A percentile compares a stretch with the other conserved stretches of the same genome.
Conservation (phyloP, 225 moss, liverwort and hornwort genomes). For the Marchantia paleacea region DNA sequence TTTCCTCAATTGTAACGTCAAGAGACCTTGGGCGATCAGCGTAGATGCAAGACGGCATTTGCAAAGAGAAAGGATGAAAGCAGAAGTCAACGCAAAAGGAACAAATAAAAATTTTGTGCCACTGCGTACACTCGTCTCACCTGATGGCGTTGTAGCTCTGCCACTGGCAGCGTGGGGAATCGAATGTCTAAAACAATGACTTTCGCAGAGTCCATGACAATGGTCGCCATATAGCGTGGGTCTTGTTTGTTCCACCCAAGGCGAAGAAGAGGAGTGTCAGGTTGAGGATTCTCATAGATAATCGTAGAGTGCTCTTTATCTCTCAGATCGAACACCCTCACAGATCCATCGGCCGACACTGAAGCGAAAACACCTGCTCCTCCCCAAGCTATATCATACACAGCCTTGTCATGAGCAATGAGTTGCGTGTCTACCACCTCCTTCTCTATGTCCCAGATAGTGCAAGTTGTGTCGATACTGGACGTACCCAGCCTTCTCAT, state of each 20-base stretch:
- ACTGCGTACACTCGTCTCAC: too few relatives aligned
- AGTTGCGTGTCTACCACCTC: conserved; percentile 81
- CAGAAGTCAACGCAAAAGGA: too few relatives aligned
- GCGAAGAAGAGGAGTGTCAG: conserved; percentile 73
- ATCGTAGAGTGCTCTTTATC: conserved; percentile 92
- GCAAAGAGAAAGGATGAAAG: too few relatives aligned
- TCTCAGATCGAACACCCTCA: conserved; percentile 81
- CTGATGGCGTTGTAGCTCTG: conserved; percentile 86
- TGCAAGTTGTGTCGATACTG: conserved; percentile 89
- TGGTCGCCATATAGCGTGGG: conserved; percentile 87
- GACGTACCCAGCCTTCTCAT: conserved; percentile 78
- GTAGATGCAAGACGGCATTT: too few relatives aligned
- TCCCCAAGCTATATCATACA: conserved; percentile 94
- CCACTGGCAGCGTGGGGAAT: conserved; percentile 77
- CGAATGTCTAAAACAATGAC: conserved; percentile 85
- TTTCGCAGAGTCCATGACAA: conserved; percentile 83
- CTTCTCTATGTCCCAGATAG: conserved; percentile 92
- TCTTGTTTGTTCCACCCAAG: conserved; percentile 95
- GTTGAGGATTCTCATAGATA: conserved; percentile 76
- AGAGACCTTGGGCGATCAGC: too few relatives aligned
- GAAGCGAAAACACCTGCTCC: conserved; percentile 90
- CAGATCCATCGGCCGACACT: conserved; percentile 86
- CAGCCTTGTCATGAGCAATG: conserved; percentile 86
- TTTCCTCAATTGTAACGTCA: too few relatives aligned
- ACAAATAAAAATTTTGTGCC: too few relatives aligned